Evolutionary conservation across 2,329 filamentous ascomycete genomes (phyloP).

Genomic region (Exophiala aquamarina): DNA sequence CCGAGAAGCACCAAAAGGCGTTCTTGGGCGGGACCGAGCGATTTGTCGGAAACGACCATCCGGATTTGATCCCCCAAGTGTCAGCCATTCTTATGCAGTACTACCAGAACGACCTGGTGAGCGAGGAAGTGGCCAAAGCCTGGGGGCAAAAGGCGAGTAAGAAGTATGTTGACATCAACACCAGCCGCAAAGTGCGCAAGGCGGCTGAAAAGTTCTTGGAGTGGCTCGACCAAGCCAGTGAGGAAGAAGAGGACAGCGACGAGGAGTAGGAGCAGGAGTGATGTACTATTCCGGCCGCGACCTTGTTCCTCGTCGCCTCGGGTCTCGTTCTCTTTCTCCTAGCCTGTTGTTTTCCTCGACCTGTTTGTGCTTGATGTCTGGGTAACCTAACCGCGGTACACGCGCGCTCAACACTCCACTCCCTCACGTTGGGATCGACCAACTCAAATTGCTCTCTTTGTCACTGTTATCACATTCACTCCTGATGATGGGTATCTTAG

Average conservation of each 20-base stretch:
- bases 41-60: conserved; percentile 78
- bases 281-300: not conserved
- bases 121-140: conserved; percentile 81
- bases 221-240: conserved; percentile 87
- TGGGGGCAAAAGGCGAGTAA: conserved; percentile 97
- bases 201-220: conserved; percentile 89
- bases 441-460: no score
- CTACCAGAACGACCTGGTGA: conserved; percentile 87
- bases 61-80: conserved; percentile 74
- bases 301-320: no score
- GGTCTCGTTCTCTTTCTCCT: no score
- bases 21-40: conserved; percentile 94
- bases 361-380: no score
- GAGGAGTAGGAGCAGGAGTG: conserved; percentile 57
- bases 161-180: conserved; percentile 90
- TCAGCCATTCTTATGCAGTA: conserved; percentile 85
- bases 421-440: no score
- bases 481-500: no score
- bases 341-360: no score
- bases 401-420: no score
- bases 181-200: conserved; percentile 93
- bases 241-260: conserved; percentile 62
- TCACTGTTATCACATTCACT: no score
- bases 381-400: no score
- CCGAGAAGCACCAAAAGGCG: conserved; percentile 92